These are phyloP conservation scores for Boletus rufocinnamomeus DNA, from an alignment of 768 basidiomycete species.

Conservation along the genomic window DNA sequence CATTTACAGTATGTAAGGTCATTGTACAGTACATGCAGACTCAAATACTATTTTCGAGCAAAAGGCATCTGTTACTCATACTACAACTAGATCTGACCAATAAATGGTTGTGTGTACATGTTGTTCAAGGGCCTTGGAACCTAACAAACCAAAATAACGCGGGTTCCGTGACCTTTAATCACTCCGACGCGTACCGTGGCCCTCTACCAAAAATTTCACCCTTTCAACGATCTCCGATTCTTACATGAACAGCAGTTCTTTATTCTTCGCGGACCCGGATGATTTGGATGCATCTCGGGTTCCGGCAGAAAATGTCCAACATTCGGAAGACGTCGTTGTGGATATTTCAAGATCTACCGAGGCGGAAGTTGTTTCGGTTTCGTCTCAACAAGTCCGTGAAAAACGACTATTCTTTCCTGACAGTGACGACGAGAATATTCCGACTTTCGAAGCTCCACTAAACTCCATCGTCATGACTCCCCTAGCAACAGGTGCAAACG, in stretches of 20 bases:
- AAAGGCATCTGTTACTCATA: no score
- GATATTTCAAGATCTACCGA: background rate
- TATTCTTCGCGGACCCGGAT: slow-evolving; percentile 63
- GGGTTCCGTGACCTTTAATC: no score
- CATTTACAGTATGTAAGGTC: no score
- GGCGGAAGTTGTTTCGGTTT: slow-evolving; percentile 2
- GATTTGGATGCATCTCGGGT: slow-evolving; percentile 43
- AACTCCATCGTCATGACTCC: slow-evolving; percentile 16
- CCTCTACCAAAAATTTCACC: background rate
- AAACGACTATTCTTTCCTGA: slow-evolving; percentile 41
- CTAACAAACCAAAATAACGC: slow-evolving; percentile 33
- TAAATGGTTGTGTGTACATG: slow-evolving; percentile 11
- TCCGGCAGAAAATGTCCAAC: background rate
- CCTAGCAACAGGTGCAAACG: slow-evolving; percentile 38
- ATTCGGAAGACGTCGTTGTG: slow-evolving; percentile 11
- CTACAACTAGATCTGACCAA: no score
- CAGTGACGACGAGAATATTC: slow-evolving; percentile 46
- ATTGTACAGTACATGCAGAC: no score
- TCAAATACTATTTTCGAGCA: no score
- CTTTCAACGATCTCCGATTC: background rate
- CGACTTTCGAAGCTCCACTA: slow-evolving; percentile 11
- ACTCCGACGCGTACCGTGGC: slow-evolving; percentile 9
- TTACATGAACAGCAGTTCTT: slow-evolving; percentile 26
- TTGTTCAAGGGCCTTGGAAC: slow-evolving; percentile 3
- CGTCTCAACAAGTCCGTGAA: slow-evolving; percentile 22